Evolutionary conservation across 1,284 basidiomycete genomes (phyloP).

Genomic region (Phellinidium pouzarii): DNA sequence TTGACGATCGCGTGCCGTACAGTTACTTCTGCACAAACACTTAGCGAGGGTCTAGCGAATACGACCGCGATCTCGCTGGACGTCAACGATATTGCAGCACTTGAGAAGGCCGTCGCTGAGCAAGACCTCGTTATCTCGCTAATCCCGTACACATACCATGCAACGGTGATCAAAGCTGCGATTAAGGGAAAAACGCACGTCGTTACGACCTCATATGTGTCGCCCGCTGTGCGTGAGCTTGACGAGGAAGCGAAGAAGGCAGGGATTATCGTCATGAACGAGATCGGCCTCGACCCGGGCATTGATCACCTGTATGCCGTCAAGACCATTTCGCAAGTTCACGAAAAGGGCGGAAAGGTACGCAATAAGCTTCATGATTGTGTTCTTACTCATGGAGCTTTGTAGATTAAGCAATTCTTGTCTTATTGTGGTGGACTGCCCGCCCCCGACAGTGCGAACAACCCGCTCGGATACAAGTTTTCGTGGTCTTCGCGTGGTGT

Average conservation of each 20-base stretch:
- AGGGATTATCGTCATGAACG: constrained; percentile 95
- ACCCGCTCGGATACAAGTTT: constrained; percentile 99
- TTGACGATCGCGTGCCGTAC: constrained; percentile 91
- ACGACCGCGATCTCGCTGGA: constrained; percentile 79
- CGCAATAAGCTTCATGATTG: constrained; percentile 18
- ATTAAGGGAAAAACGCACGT: constrained; percentile 94
- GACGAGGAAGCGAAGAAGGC: constrained; percentile 81
- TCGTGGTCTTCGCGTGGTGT: constrained; percentile 98
- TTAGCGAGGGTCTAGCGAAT: constrained; percentile 64
- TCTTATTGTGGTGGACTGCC: constrained; percentile 97
- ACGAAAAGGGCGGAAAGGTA: constrained; percentile 90
- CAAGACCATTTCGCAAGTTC: constrained; percentile 94
- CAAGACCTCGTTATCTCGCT: constrained; percentile 95
- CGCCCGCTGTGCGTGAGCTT: constrained; percentile 84
- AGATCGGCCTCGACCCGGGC: constrained; percentile 95
- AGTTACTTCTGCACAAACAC: constrained; percentile 63
- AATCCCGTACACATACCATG: constrained; percentile 94
- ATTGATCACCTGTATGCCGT: constrained; percentile 95
- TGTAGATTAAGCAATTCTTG: constrained; percentile 85
- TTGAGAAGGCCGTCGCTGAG: constrained; percentile 76
- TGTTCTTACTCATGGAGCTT: constrained; percentile 1
- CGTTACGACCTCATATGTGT: constrained; percentile 95
- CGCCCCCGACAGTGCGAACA: constrained; percentile 84
- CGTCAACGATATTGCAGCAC: constrained; percentile 65
- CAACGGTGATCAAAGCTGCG: constrained; percentile 88